Evolutionary conservation across 179 eudicot genomes (phyloP).

Genomic region (Beta corolliflora): DNA sequence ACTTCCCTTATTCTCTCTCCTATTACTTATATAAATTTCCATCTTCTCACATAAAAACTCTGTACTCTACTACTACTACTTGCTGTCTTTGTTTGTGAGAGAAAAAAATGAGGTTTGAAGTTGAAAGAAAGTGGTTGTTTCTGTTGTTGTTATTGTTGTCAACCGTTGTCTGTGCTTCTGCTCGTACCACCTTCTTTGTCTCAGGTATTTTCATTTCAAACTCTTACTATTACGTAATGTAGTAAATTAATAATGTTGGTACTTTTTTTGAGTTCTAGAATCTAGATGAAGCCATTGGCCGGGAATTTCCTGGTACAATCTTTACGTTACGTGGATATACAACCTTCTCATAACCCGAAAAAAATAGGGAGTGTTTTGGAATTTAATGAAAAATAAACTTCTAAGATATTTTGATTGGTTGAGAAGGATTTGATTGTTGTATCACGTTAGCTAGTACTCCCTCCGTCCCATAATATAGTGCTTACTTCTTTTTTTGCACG

Average conservation of each 20-base stretch:
- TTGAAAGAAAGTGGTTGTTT: slow-evolving; percentile 7
- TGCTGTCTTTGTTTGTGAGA: neutral
- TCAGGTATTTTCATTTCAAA: neutral
- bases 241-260: too few relatives aligned
- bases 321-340: too few relatives aligned
- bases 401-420: too few relatives aligned
- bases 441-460: too few relatives aligned
- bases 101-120: neutral
- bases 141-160: slow-evolving; percentile 17
- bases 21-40: neutral
- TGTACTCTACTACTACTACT: neutral
- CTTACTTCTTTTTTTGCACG: too few relatives aligned
- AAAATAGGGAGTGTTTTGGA: too few relatives aligned
- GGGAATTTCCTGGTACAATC: too few relatives aligned
- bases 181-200: slow-evolving; percentile 19
- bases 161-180: slow-evolving; percentile 15
- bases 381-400: too few relatives aligned
- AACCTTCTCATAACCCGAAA: too few relatives aligned
- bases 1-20: neutral
- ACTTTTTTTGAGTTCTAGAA: neutral
- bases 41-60: neutral
- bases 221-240: neutral
- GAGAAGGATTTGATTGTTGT: too few relatives aligned
- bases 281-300: neutral
- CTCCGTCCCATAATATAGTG: too few relatives aligned